Evolutionary conservation across 805 yeast genomes (phyloP), one percentile per base, ranked within the genome.

Genomic region (Barnettozyma salicaria): DNA sequence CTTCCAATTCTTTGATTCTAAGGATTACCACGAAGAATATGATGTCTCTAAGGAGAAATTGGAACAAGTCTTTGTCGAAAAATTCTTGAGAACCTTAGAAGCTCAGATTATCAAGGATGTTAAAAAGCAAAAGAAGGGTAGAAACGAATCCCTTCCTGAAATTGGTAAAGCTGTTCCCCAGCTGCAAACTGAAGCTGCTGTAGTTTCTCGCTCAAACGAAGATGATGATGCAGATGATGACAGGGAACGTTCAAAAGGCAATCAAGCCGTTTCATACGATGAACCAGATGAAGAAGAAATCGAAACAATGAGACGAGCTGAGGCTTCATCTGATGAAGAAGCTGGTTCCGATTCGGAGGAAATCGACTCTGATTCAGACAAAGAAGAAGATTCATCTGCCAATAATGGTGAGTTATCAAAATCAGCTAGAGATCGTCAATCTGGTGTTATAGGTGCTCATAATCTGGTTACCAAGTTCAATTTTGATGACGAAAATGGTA

Each of bases 241-340:
- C 43, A 76, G 71, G 52, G 63, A 71, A 42, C 73, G 68, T 46
- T 64, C 71, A 36, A 80, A 80, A 48, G 68, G 78, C 26, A 86
- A 87, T 51, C 95, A 89, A 64, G 79, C 95, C 13, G 90, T 84
- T 27, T 87, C 96, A 2, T 87, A 87, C 51, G 97, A 89, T 46
- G 95, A 78, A 12, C 96, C 96, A 23, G 97, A 89, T 63, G 97
- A 89, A 45, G 97, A 87, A 21, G 97, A 89, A 56, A 67, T 85
- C 43, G 97, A 87, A 58, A 84, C 85, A 35, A 84, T 86, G 89
- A 79, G 79, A 62, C 73, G 72, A 53, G 95, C 84, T 34, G 90
- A 82, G 59, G 75, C 80, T 50, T 77, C 89, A 27, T 78, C 80
- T 41, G 87, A 78, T 45, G 92, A 80, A 50, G 81, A 74, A 37